Base-by-base conservation (phyloP, 148 eudicot genomes). In the Silene conica region DNA sequence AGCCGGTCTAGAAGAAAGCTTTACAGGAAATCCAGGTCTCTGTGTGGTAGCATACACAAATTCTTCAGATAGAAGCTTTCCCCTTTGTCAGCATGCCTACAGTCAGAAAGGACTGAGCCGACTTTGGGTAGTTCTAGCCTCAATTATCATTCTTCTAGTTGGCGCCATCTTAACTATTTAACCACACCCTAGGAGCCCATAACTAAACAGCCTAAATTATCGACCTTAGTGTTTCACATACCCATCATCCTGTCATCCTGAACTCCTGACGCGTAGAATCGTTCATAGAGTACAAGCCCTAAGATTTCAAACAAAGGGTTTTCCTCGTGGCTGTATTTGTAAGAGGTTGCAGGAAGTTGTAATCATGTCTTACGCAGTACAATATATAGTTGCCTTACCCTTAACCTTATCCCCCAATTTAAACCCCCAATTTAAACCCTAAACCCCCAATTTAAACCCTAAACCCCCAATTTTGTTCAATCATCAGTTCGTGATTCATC, bases 1-100 rank as follows among this genome's bases (percentile, higher is more conserved):
- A 67, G 97, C 85, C 34, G 96, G 97, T 9, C 71, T 79, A 28
- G 82, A 84, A 57, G 97, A 92, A 69, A 85, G 93, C 74, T 94
- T 91, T 57, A 77, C 83, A 65, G 88, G 96, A 38, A 94, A 94
- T 73, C 89, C 90, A 22, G 82, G 79, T 21, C 89, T 94, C 5
- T 94, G 97, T 76, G 76, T 86, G 34, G 79, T 84, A 63, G 67
- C 71, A 54, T 59, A 82, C 73, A 79, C 80, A 1, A 80, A 85
- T 34, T 80, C 88, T 74, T 85, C 90, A 64, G 77, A 75, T 34
- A 73, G 77, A 66, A 83, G 76, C 26, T 92, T 94, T 70, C 85
- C 88, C 16, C 61, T 68, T 1, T 94, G 98, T 77, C 58, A 78
- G 28, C 79, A 83, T 56, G 38, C 75, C 43, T 67, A 79, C 63